These are phyloP conservation scores for Euphrasia arctica DNA, from an alignment of 305 asterid species.

Conservation along the genomic window DNA sequence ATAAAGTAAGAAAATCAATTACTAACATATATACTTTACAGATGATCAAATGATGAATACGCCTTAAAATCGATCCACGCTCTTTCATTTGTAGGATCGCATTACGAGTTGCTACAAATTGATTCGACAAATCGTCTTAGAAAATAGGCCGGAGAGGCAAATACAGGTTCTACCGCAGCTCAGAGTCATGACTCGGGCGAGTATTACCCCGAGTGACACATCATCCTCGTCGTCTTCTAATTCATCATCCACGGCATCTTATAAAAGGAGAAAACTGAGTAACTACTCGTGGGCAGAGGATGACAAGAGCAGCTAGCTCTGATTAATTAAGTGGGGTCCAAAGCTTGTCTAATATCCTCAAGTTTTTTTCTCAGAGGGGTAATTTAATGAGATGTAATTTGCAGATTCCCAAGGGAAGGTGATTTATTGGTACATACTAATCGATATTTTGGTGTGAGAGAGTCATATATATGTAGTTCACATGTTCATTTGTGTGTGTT, in stretches of 20 bases:
- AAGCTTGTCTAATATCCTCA: slow-evolving; percentile 55
- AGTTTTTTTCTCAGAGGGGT: slow-evolving; percentile 40
- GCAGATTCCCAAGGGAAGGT: slow-evolving; percentile 87
- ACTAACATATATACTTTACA: background rate
- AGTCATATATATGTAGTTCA: no score
- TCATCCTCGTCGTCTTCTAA: slow-evolving; percentile 27
- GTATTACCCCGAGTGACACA: slow-evolving; percentile 42
- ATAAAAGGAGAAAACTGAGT: slow-evolving; percentile 69
- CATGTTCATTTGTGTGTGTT: slow-evolving; percentile 18
- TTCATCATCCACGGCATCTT: slow-evolving; percentile 42
- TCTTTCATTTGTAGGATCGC: slow-evolving; percentile 46
- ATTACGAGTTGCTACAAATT: slow-evolving; percentile 54
- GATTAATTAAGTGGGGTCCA: slow-evolving; percentile 53
- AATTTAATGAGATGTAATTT: slow-evolving; percentile 30
- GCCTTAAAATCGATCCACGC: background rate
- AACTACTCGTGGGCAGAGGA: slow-evolving; percentile 50
- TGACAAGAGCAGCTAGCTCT: slow-evolving; percentile 39
- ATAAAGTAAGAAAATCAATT: slow-evolving; percentile 36
- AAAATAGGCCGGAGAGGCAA: slow-evolving; percentile 41
- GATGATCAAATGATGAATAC: background rate
- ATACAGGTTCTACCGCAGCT: slow-evolving; percentile 72
- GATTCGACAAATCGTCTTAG: slow-evolving; percentile 31
- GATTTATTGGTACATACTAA: slow-evolving; percentile 49
- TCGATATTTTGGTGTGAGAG: slow-evolving; percentile 3
- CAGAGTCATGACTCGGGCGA: slow-evolving; percentile 65